Evolutionary conservation across 495 filamentous ascomycete species (phyloP).

Genomic region (Neurospora pannonica): DNA sequence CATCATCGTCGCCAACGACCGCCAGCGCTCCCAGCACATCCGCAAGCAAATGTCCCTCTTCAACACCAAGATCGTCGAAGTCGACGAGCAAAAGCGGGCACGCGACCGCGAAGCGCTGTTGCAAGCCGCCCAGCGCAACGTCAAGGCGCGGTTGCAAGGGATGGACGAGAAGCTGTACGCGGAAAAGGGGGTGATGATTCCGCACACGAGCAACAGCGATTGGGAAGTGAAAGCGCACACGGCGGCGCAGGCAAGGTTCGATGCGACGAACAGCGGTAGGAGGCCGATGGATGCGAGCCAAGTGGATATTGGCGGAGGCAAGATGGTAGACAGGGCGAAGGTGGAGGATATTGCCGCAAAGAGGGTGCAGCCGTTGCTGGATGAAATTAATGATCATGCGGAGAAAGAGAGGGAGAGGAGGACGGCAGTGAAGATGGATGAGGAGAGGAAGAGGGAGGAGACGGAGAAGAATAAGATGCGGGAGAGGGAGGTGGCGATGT

Average conservation of each 20-base stretch:
- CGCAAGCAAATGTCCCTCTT: constrained; percentile 73
- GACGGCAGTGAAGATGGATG: constrained; percentile 39
- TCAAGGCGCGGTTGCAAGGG: constrained; percentile 61
- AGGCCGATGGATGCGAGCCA: constrained; percentile 41
- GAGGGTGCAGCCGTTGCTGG: constrained; percentile 80
- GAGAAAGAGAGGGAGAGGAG: constrained; percentile 56
- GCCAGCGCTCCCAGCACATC: constrained; percentile 58
- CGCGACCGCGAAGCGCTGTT: constrained; percentile 66
- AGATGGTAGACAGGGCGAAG: constrained; percentile 66
- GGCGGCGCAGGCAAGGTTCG: constrained; percentile 56
- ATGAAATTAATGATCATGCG: constrained; percentile 73
- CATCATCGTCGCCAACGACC: constrained; percentile 45
- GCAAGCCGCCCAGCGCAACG: constrained; percentile 74
- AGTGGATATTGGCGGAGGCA: constrained; percentile 73
- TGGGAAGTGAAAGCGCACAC: constrained; percentile 70
- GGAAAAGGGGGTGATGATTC: constrained; percentile 67
- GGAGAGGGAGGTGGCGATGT: constrained; percentile 36
- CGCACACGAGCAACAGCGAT: constrained; percentile 51
- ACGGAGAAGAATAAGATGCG: constrained; percentile 33
- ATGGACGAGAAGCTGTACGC: constrained; percentile 73
- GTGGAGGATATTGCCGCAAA: constrained; percentile 71
- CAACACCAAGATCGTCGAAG: constrained; percentile 52
- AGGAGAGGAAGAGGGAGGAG: constrained; percentile 38
- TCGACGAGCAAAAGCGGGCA: constrained; percentile 66
- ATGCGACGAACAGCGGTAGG: constrained; percentile 27